Conservation (phyloP, 2,329 filamentous ascomycete genomes). For the Diplodia intermedia region DNA sequence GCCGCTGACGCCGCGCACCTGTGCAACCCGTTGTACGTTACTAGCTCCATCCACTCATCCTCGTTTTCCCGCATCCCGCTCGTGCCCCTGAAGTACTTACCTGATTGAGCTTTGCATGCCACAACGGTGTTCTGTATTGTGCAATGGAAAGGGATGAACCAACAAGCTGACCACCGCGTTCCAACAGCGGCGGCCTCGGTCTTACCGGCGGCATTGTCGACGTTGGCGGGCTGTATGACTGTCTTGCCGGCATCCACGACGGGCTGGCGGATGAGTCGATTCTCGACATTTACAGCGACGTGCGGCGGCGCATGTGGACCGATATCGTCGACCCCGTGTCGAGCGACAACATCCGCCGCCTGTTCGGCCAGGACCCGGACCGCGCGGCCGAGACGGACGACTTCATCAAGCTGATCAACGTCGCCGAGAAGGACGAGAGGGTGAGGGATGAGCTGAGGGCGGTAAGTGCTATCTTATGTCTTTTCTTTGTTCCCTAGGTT, state of each 20-base stretch:
- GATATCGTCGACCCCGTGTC: conserved; percentile 48
- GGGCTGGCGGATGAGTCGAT: conserved; percentile 46
- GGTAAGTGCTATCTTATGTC: conserved; percentile 13
- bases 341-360: conserved; percentile 51
- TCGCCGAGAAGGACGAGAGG: conserved; percentile 41
- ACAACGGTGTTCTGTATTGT: too few species aligned
- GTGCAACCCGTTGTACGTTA: conserved; percentile 57
- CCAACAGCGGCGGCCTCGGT: conserved; percentile 62
- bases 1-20: conserved; percentile 68
- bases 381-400: conserved; percentile 41
- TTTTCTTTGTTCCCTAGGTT: neutral
- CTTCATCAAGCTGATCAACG: conserved; percentile 45
- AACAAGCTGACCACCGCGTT: neutral
- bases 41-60: neutral
- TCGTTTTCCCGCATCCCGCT: neutral
- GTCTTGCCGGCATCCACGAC: conserved; percentile 53
- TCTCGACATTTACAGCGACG: conserved; percentile 46
- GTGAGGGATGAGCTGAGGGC: conserved; percentile 39
- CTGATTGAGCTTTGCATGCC: too few species aligned
- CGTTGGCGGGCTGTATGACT: conserved; percentile 67
- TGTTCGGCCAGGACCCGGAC: conserved; percentile 42
- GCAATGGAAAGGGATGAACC: neutral
- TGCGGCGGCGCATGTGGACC: conserved; percentile 45
- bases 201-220: conserved; percentile 71
- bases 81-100: neutral